A percentile compares a stretch with the other conserved stretches of the same genome.
These are phyloP conservation scores for Stephania yunnanensis DNA, from an alignment of 164 flowering plant genomes.

Conservation along the genomic window DNA sequence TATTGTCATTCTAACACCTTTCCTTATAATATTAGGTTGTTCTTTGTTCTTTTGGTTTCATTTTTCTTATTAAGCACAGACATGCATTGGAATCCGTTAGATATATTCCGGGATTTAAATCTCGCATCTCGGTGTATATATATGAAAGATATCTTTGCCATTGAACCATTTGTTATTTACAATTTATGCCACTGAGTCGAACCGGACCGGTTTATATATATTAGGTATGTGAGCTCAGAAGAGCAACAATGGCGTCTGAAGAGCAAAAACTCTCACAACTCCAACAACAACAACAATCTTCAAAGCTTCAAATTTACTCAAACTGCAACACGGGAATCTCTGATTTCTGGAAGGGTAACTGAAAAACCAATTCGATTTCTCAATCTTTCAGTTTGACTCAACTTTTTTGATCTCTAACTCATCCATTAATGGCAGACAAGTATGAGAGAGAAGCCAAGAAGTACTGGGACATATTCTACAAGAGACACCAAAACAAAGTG, in stretches of 20 bases:
- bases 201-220: neutral
- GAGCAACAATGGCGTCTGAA: constrained; percentile 11
- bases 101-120: no score
- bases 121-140: no score
- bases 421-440: constrained; percentile 41
- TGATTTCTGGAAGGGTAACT: constrained; percentile 70
- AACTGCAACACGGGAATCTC: constrained; percentile 39
- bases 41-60: no score
- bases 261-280: neutral
- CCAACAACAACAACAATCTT: constrained; percentile 9
- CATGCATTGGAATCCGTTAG: no score
- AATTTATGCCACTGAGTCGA: no score
- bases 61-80: no score
- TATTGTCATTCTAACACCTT: no score
- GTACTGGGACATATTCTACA: constrained; percentile 96
- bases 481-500: constrained; percentile 80
- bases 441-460: constrained; percentile 85
- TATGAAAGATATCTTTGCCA: no score
- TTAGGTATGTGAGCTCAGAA: neutral
- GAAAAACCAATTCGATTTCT: neutral
- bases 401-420: neutral
- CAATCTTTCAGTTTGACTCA: constrained; percentile 9
- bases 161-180: no score
- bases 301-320: constrained; percentile 54
- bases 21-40: no score